phyloP scores from a whole-genome alignment of 2,329 filamentous ascomycete species.

The Aspergillus eucalypticola region DNA sequence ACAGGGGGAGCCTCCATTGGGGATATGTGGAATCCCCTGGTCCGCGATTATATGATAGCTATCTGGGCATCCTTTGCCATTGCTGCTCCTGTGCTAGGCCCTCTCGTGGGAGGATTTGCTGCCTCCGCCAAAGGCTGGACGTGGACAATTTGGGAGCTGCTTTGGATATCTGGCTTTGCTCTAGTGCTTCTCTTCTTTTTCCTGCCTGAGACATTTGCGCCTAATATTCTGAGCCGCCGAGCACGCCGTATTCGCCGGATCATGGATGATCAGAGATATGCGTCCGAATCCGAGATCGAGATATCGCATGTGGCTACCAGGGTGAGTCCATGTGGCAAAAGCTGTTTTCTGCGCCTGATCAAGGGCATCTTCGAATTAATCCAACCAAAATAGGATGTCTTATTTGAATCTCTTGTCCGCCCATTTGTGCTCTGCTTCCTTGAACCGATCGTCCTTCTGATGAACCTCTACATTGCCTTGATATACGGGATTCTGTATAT shows the following conservation, averaged over 20 bases:
- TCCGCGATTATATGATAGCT: conserved; percentile 58
- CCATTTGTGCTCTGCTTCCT: conserved; percentile 38
- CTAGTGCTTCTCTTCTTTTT: conserved; percentile 48
- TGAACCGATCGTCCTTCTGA: conserved; percentile 24
- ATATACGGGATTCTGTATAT: conserved; percentile 29
- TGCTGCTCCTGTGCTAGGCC: conserved; percentile 59
- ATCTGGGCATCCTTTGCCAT: conserved; percentile 54
- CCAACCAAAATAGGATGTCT: conserved; percentile 32
- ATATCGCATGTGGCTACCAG: conserved; percentile 34
- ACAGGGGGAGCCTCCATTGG: conserved; percentile 48
- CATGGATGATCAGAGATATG: conserved; percentile 42
- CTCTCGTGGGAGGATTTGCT: conserved; percentile 62
- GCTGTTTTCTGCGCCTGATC: too few relatives aligned
- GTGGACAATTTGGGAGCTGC: conserved; percentile 63
- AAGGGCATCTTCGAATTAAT: not conserved
- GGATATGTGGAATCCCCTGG: conserved; percentile 44
- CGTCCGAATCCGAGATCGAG: conserved; percentile 42
- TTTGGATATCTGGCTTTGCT: conserved; percentile 60
- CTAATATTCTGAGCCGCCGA: conserved; percentile 22
- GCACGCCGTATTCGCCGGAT: conserved; percentile 33
- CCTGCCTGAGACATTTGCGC: conserved; percentile 32
- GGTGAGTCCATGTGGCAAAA: conserved; percentile 1
- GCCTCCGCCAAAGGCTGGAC: conserved; percentile 60
- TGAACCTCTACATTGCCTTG: conserved; percentile 26
- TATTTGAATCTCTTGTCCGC: conserved; percentile 44